These are phyloP conservation scores for Exophiala bonariae DNA, from an alignment of 2,329 filamentous ascomycete genomes.

Conservation along the genomic window DNA sequence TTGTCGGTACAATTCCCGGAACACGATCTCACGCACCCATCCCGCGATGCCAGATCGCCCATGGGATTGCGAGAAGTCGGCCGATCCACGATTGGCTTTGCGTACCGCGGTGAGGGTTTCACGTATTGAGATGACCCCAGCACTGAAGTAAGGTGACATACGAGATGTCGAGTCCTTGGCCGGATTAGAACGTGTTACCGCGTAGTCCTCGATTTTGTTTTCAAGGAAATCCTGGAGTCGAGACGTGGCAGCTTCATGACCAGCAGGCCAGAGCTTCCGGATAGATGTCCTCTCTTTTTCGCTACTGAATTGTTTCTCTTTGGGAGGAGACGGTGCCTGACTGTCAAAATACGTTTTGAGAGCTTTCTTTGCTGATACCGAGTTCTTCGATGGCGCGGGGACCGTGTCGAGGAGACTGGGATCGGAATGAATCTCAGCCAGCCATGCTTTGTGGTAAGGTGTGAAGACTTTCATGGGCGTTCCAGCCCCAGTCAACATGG, in stretches of 20 bases:
- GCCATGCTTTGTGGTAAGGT: slow-evolving; percentile 51
- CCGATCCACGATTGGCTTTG: slow-evolving; percentile 42
- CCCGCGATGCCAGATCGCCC: slow-evolving; percentile 38
- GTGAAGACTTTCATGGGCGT: slow-evolving; percentile 55
- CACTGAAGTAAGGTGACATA: slow-evolving; percentile 36
- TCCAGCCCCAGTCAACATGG: slow-evolving; percentile 41
- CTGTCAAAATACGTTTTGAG: slow-evolving; percentile 33
- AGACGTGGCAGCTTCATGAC: slow-evolving; percentile 33
- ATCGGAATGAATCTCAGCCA: slow-evolving; percentile 42
- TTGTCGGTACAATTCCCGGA: slow-evolving; percentile 53
- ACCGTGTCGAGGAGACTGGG: slow-evolving; percentile 45
- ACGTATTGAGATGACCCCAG: slow-evolving; percentile 44
- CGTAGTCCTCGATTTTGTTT: slow-evolving; percentile 35
- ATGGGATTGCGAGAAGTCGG: slow-evolving; percentile 44
- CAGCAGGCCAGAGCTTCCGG: slow-evolving; percentile 38
- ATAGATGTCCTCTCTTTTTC: slow-evolving; percentile 35
- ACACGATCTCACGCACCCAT: slow-evolving; percentile 54
- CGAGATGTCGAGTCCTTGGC: slow-evolving; percentile 37
- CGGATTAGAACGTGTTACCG: slow-evolving; percentile 33
- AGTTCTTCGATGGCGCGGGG: slow-evolving; percentile 38
- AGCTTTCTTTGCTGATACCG: slow-evolving; percentile 38
- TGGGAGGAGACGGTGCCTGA: slow-evolving; percentile 31
- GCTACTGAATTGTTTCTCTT: slow-evolving; percentile 34
- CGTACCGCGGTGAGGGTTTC: slow-evolving; percentile 44
- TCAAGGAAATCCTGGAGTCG: slow-evolving; percentile 34